phyloP scores from a whole-genome alignment of 2,329 filamentous ascomycete species.

The Alternaria brassicae region DNA sequence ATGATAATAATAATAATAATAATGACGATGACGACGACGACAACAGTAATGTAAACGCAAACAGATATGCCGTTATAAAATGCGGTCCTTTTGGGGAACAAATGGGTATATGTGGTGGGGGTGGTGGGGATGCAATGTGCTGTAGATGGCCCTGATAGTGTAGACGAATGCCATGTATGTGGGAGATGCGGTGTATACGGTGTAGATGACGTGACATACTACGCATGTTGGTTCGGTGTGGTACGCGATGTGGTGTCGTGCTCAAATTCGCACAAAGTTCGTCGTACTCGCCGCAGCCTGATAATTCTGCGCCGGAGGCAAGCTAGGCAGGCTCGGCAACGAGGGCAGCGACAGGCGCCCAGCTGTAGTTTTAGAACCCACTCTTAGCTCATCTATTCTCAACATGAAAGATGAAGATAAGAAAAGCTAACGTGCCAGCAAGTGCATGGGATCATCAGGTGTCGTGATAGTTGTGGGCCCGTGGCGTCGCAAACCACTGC shows the following conservation, averaged over 20 bases:
- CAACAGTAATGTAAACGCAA: background rate
- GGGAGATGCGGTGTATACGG: background rate
- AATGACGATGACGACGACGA: background rate
- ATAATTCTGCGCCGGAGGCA: constrained; percentile 36
- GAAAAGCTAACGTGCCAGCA: constrained; percentile 9
- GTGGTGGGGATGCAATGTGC: background rate
- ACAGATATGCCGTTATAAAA: constrained; percentile 6
- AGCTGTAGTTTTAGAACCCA: constrained; percentile 19
- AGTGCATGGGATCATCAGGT: no score
- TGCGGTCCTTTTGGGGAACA: background rate
- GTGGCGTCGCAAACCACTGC: no score
- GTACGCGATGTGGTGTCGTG: background rate
- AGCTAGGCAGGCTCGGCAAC: constrained; percentile 12
- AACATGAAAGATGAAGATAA: constrained; percentile 18
- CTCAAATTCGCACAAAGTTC: constrained; percentile 37
- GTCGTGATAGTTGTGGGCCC: no score
- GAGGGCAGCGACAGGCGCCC: constrained; percentile 37
- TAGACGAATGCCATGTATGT: background rate
- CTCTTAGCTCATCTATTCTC: constrained; percentile 35
- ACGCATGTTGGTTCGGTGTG: background rate
- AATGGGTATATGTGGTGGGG: constrained; percentile 11
- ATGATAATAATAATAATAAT: background rate
- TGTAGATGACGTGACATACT: background rate
- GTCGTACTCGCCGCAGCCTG: constrained; percentile 27
- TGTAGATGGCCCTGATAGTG: no score